Evolutionary conservation across 2,329 filamentous ascomycete species (phyloP), one percentile per base, ranked within the genome.

Genomic region (Ophiostoma pallidulum): DNA sequence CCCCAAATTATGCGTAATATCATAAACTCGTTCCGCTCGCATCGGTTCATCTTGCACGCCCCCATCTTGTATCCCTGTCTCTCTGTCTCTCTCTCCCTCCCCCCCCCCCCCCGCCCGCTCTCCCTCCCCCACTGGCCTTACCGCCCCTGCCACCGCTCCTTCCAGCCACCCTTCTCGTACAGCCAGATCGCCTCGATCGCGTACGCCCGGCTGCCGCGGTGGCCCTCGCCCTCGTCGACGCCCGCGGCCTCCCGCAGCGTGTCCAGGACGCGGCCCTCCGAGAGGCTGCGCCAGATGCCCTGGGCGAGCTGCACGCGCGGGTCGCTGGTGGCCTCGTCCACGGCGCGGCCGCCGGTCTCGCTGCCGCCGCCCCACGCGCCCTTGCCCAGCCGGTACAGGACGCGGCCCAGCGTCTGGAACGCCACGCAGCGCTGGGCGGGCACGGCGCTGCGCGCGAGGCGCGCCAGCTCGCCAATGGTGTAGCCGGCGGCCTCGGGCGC

Each of bases 401-500:
- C 77, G 18, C 92, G 75, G 0, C 92, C 92, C 1, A 97, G 70
- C 0, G 90, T 91, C 65, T 95, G 91, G 64, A 88, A 96, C 0
- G 92, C 88, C 52, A 97, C 76, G 59, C 92, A 96, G 10, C 91
- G 71, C 68, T 98, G 92, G 1, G 86, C 83, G 0, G 92, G 79
- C 18, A 95, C 87, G 0, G 82, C 80, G 47, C 86, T 94, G 29
- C 91, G 76, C 4, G 87, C 81, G 2, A 96, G 74, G 28, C 84
- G 78, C 1, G 88, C 82, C 1, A 98, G 72, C 64, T 98, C 92
- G 0, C 81, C 79, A 26, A 98, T 77, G 0, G 92, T 97, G 65
- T 98, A 98, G 0, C 92, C 92, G 0, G 92, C 92, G 1, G 90
- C 87, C 64, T 94, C 88, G 14, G 92, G 92, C 2, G 91, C 90